These are phyloP conservation scores for Leptographium flavum DNA, from an alignment of 2,329 filamentous ascomycete species.

Conservation along the genomic window DNA sequence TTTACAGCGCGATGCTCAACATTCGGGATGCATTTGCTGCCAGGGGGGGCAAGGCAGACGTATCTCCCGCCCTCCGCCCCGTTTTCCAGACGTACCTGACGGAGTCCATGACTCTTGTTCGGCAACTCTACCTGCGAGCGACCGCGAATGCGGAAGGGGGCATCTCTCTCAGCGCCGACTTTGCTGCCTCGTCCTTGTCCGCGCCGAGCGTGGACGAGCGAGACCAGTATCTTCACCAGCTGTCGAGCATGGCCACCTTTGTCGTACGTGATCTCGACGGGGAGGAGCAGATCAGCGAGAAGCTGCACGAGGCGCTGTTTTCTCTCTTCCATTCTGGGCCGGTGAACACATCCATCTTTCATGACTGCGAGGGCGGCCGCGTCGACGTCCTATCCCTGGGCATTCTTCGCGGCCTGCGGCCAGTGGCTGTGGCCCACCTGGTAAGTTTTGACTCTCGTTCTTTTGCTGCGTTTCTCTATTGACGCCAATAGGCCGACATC, in stretches of 20 bases:
- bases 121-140: slow-evolving; percentile 26
- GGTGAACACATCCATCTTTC: slow-evolving; percentile 8
- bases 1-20: slow-evolving; percentile 17
- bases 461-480: no score
- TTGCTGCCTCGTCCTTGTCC: slow-evolving; percentile 8
- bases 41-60: neutral
- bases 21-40: slow-evolving; percentile 23
- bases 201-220: neutral
- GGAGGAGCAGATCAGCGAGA: slow-evolving; percentile 13
- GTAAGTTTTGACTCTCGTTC: slow-evolving; percentile 11
- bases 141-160: slow-evolving; percentile 11
- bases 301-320: slow-evolving; percentile 14
- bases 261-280: slow-evolving; percentile 16
- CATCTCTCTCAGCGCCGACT: slow-evolving; percentile 7
- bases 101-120: slow-evolving; percentile 22
- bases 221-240: slow-evolving; percentile 13
- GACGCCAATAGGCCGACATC: slow-evolving; percentile 14
- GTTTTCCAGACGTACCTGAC: slow-evolving; percentile 21
- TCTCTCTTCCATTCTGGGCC: slow-evolving; percentile 12
- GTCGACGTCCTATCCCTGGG: slow-evolving; percentile 14
- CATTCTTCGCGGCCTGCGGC: slow-evolving; percentile 17
- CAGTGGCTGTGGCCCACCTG: slow-evolving; percentile 12
- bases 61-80: neutral
- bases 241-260: slow-evolving; percentile 16
- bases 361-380: slow-evolving; percentile 6